phyloP scores from a whole-genome alignment of 148 eudicot species.

The Dianthus caryophyllus region DNA sequence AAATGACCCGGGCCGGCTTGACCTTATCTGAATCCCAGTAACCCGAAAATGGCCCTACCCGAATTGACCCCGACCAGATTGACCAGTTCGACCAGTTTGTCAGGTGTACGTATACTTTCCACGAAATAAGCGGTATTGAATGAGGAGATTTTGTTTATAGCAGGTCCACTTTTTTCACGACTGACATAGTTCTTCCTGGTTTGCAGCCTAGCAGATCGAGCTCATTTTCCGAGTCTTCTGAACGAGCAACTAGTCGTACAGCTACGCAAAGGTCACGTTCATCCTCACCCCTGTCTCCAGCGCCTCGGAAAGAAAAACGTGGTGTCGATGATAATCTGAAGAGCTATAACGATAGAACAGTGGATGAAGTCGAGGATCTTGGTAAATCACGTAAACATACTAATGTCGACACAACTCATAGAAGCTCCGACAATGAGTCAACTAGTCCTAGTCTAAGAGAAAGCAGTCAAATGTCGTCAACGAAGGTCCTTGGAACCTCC shows the following conservation, averaged over 20 bases:
- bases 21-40: too few relatives aligned
- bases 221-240: slow-evolving; percentile 36
- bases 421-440: slow-evolving; percentile 23
- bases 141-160: too few relatives aligned
- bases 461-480: slow-evolving; percentile 26
- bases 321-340: slow-evolving; percentile 15
- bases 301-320: slow-evolving; percentile 25
- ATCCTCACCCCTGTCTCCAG: slow-evolving; percentile 29
- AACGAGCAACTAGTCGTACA: slow-evolving; percentile 22
- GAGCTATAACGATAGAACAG: slow-evolving; percentile 12
- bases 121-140: too few relatives aligned
- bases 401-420: slow-evolving; percentile 27
- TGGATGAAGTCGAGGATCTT: slow-evolving; percentile 9
- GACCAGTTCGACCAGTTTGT: too few relatives aligned
- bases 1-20: too few relatives aligned
- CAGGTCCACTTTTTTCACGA: not conserved
- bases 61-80: too few relatives aligned
- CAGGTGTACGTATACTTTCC: not conserved
- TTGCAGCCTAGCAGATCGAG: slow-evolving; percentile 43
- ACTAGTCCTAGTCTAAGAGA: slow-evolving; percentile 20
- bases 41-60: too few relatives aligned
- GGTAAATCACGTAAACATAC: slow-evolving; percentile 22
- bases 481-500: slow-evolving; percentile 30
- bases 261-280: slow-evolving; percentile 29
- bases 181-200: slow-evolving; percentile 18